Base-by-base conservation (phyloP, 1,139 yeast species). In the Kodamaea anthophila region DNA sequence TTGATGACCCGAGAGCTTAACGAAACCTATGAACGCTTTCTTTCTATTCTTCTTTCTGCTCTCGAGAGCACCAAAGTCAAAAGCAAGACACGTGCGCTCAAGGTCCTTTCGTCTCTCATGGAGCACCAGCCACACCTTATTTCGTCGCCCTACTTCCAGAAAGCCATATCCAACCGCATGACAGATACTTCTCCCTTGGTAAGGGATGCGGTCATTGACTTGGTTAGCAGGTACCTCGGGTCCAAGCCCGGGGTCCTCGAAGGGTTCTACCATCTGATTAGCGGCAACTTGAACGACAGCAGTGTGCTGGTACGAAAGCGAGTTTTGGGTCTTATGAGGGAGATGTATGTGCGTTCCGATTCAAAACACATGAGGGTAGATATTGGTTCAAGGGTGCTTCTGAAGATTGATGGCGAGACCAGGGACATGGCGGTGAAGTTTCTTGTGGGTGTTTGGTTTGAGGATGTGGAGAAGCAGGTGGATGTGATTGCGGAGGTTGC, bases 171-270 rank as follows among this genome's bases (percentile, higher is more conserved):
- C 1, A 58, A 53, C 7, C 56, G 77, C 29, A 54, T 85, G 21
- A 53, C 48, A 5, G 91, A 83, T 40, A 47, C 64, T 1, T 81
- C 88, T 1, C 74, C 94, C 0, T 67, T 78, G 32, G 91, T 85
- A 0, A 65, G 87, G 37, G 88, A 81, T 46, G 84, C 94, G 0
- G 77, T 78, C 2, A 57, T 85, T 15, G 94, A 84, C 26, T 61
- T 86, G 30, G 55, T 84, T 16, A 68, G 72, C 9, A 67, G 68
- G 30, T 76, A 72, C 37, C 47, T 80, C 28, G 42, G 51, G 3
- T 42, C 58, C 2, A 63, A 65, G 33, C 73, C 77, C 0, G 65
- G 58, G 2, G 53, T 66, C 14, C 60, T 70, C 15, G 55, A 58
- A 8, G 68, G 66, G 18, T 77, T 74, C 40, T 72, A 72, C 47